These are phyloP conservation scores for Mucor sp. DNA, from an alignment of 371 early-diverging fungal genomes.

Conservation along the genomic window DNA sequence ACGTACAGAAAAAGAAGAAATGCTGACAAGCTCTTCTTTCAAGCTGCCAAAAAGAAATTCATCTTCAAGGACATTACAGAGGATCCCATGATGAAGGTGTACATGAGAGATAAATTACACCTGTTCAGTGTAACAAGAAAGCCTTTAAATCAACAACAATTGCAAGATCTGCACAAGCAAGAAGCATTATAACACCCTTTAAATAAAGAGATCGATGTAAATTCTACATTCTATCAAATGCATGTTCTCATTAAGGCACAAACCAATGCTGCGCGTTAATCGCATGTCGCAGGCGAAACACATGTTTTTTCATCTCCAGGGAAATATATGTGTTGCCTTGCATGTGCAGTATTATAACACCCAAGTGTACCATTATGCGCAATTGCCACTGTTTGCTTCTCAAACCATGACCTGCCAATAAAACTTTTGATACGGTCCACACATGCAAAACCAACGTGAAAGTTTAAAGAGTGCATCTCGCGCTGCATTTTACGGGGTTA, in stretches of 20 bases:
- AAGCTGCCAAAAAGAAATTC: constrained; percentile 45
- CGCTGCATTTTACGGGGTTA: too few relatives aligned
- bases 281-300: neutral
- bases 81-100: constrained; percentile 31
- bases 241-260: neutral
- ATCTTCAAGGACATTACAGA: constrained; percentile 34
- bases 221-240: neutral
- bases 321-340: neutral
- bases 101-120: constrained; percentile 21
- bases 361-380: neutral
- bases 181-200: neutral
- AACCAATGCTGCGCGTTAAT: neutral
- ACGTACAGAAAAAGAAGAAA: constrained; percentile 48
- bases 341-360: neutral
- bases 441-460: neutral
- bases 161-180: neutral
- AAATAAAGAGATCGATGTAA: neutral
- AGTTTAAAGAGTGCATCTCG: neutral
- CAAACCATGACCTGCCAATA: neutral
- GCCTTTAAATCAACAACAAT: neutral
- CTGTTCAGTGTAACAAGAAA: constrained; percentile 42
- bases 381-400: neutral
- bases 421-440: neutral
- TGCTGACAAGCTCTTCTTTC: constrained; percentile 53
- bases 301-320: neutral